Evolutionary conservation across 768 basidiomycete species (phyloP), one percentile per base, ranked within the genome.

Genomic region (Suillus alpinus): DNA sequence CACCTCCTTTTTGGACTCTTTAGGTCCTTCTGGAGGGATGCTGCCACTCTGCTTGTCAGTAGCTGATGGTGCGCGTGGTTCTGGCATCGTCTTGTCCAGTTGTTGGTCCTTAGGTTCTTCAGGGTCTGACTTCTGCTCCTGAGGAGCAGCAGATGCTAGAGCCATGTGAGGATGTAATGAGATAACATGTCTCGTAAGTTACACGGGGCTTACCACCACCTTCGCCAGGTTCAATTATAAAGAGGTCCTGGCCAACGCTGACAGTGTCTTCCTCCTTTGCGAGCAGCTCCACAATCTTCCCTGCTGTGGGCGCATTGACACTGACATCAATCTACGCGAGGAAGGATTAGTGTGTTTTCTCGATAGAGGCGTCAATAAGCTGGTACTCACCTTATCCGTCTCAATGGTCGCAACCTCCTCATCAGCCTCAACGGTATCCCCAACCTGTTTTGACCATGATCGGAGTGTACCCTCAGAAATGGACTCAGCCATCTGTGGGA

Each of bases 401-500:
- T 98, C 96, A 65, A 98, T 98, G 50, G 94, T 96, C 13, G 94
- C 96, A 49, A 99, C 83, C 78, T 99, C 96, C 77, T 98, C 96
- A 72, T 98, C 96, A 31, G 80, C 88, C 72, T 88, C 84, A 57
- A 98, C 95, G 60, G 79, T 83, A 71, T 99, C 96, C 13, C 96
- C 96, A 55, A 91, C 87, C 75, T 95, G 85, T 79, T 98, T 98
- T 66, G 84, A 81, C 94, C 94, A 99, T 31, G 91, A 81, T 78
- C 95, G 97, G 57, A 99, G 81, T 6, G 96, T 98, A 32, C 96
- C 96, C 75, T 99, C 96, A 39, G 93, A 92, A 76, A 98, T 98
- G 63, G 95, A 98, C 74, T 98, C 95, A 26, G 96, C 93, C 94
- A 98, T 96, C 75, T 94, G 91, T n/a, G 95, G 95, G 43, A 98